Conservation (phyloP, 768 basidiomycete genomes). For the Candolleomyces aberdarensis region DNA sequence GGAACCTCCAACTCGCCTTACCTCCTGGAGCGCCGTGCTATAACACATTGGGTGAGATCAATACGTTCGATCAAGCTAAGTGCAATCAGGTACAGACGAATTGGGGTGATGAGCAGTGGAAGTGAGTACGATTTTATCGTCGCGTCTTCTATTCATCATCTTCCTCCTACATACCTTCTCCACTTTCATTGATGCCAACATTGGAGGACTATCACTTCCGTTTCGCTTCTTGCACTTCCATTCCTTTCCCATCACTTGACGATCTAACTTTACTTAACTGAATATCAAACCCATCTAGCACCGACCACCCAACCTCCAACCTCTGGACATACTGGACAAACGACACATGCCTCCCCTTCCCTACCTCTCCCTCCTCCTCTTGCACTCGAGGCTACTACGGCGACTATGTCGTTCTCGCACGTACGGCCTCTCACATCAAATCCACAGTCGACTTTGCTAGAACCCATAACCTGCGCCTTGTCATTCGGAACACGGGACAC, state of each 20-base stretch:
- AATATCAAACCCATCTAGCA: background rate
- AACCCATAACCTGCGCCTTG: slow-evolving; percentile 17
- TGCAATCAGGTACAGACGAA: background rate
- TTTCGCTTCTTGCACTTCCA: background rate
- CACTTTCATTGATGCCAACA: background rate
- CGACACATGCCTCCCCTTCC: slow-evolving; percentile 13
- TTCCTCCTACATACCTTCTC: background rate
- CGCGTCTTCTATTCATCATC: too few species aligned
- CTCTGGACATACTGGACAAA: slow-evolving; percentile 12
- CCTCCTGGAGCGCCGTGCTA: slow-evolving; percentile 12
- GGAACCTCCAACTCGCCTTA: slow-evolving; percentile 9
- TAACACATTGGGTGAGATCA: slow-evolving; percentile 8
- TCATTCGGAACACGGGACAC: slow-evolving; percentile 22
- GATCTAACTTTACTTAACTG: background rate
- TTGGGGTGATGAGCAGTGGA: slow-evolving; percentile 7
- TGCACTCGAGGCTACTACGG: slow-evolving; percentile 12
- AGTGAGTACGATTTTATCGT: background rate
- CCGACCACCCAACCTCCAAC: slow-evolving; percentile 5
- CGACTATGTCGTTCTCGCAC: slow-evolving; percentile 17
- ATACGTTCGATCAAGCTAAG: slow-evolving; percentile 4
- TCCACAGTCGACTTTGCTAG: slow-evolving; percentile 19
- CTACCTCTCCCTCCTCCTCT: slow-evolving; percentile 3
- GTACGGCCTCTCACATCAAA: slow-evolving; percentile 13
- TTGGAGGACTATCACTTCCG: background rate
- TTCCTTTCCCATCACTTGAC: background rate